A percentile compares a stretch with the other conserved stretches of the same genome.
Conservation (phyloP, 2,329 filamentous ascomycete genomes). For the Xylaria sp. region DNA sequence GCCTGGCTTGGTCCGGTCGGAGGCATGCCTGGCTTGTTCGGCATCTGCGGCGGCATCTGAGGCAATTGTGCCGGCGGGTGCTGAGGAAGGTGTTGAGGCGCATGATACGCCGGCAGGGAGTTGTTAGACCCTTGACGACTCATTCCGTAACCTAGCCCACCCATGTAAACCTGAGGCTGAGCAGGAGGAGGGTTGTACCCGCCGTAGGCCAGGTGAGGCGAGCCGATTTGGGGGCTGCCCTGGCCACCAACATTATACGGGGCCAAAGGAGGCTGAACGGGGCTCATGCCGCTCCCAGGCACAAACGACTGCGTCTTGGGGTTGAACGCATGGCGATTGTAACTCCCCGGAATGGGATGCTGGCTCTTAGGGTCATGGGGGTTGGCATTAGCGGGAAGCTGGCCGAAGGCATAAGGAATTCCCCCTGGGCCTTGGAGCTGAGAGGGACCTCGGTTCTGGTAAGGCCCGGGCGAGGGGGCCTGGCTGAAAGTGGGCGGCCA, state of each 20-base stretch:
- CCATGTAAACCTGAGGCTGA: constrained; percentile 50
- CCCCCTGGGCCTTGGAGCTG: constrained; percentile 36
- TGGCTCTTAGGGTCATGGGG: constrained; percentile 74
- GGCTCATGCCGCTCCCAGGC: constrained; percentile 60
- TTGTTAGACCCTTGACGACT: constrained; percentile 59
- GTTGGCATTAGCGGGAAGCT: constrained; percentile 70
- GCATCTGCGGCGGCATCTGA: constrained; percentile 45
- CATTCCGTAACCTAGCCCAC: constrained; percentile 54
- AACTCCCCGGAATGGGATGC: constrained; percentile 84
- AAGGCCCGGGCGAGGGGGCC: constrained; percentile 29
- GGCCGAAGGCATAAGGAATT: constrained; percentile 75
- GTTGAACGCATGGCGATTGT: constrained; percentile 84
- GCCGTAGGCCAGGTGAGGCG: constrained; percentile 53
- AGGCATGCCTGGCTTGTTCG: constrained; percentile 49
- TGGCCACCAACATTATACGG: constrained; percentile 53
- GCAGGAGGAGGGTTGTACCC: constrained; percentile 51
- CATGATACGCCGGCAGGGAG: constrained; percentile 55
- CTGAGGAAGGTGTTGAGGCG: constrained; percentile 42
- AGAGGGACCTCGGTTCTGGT: constrained; percentile 29
- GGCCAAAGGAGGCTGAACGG: constrained; percentile 51
- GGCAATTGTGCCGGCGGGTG: constrained; percentile 46
- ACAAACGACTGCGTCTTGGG: constrained; percentile 93
- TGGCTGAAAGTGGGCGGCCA: constrained; percentile 38
- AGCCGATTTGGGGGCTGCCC: constrained; percentile 56
- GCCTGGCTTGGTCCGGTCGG: constrained; percentile 41